Percentiles rank a stretch among this genome's conserved stretches.
Evolutionary conservation across 2,329 filamentous ascomycete species (phyloP).

Genomic region (Lasiodiplodia gonubiensis): DNA sequence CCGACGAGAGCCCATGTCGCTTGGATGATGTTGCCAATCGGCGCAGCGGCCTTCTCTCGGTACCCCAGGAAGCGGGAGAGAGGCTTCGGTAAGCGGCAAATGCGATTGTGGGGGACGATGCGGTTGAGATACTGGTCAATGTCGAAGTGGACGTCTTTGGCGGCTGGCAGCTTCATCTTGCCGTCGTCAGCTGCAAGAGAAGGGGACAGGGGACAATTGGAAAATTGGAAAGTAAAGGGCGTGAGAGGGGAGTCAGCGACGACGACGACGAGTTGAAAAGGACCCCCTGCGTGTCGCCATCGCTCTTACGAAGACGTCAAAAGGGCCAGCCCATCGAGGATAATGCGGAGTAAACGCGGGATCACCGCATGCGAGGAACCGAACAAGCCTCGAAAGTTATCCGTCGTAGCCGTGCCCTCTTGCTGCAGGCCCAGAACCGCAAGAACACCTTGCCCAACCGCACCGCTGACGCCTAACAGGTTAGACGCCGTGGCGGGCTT

Average conservation of each 20-base stretch:
- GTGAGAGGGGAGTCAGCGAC: neutral
- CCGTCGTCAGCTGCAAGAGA: neutral
- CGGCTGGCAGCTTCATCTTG: conserved; percentile 20
- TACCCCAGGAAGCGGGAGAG: conserved; percentile 70
- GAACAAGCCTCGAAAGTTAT: conserved; percentile 6
- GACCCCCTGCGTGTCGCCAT: conserved; percentile 4
- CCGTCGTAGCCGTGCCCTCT: conserved; percentile 1
- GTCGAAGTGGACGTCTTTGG: conserved; percentile 62
- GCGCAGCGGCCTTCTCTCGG: conserved; percentile 43
- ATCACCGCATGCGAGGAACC: conserved; percentile 5
- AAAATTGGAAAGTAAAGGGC: neutral
- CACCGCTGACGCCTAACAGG: neutral
- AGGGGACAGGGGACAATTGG: neutral
- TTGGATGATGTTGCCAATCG: conserved; percentile 50
- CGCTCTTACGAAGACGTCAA: conserved; percentile 11
- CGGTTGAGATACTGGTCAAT: conserved; percentile 79
- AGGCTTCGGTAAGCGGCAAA: conserved; percentile 67
- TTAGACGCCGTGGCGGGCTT: neutral
- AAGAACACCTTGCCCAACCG: neutral
- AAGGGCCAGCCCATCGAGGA: neutral
- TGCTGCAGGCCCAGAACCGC: neutral
- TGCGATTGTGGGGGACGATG: conserved; percentile 68
- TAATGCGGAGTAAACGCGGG: conserved; percentile 18
- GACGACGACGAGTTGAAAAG: neutral
- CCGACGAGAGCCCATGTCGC: conserved; percentile 52